Percentiles rank a stretch among this genome's conserved stretches.
These are phyloP conservation scores for Entophlyctis luteolus DNA, from an alignment of 192 early-diverging fungal species.

Conservation along the genomic window DNA sequence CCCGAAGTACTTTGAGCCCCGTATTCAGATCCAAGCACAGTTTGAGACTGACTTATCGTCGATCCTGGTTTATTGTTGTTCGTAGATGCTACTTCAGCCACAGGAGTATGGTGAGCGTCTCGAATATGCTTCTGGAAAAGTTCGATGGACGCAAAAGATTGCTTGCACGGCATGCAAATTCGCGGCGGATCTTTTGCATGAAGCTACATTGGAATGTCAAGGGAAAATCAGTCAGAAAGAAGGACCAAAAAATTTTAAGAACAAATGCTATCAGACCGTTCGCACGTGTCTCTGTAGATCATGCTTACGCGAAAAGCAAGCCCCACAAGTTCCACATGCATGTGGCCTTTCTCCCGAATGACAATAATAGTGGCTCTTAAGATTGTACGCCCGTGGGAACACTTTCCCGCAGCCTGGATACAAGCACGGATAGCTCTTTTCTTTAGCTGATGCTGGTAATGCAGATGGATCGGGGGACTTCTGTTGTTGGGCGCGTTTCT, in stretches of 20 bases:
- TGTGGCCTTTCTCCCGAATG: slow-evolving; percentile 56
- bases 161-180: background rate
- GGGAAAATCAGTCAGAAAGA: no score
- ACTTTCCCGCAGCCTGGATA: slow-evolving; percentile 57
- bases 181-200: slow-evolving; percentile 15
- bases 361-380: slow-evolving; percentile 68
- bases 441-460: background rate
- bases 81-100: no score
- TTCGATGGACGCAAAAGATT: slow-evolving; percentile 3
- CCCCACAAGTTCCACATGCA: slow-evolving; percentile 55
- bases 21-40: no score
- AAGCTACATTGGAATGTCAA: background rate
- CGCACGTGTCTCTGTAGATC: slow-evolving; percentile 62
- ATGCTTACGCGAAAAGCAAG: slow-evolving; percentile 72
- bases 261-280: background rate
- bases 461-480: background rate
- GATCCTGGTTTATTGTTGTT: no score
- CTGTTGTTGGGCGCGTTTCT: background rate
- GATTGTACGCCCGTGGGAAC: slow-evolving; percentile 78
- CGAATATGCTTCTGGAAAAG: background rate
- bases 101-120: background rate
- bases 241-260: no score
- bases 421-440: slow-evolving; percentile 24
- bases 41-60: no score
- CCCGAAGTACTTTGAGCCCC: no score